phyloP scores from a whole-genome alignment of 2,329 filamentous ascomycete species.

The Beauveria australis region DNA sequence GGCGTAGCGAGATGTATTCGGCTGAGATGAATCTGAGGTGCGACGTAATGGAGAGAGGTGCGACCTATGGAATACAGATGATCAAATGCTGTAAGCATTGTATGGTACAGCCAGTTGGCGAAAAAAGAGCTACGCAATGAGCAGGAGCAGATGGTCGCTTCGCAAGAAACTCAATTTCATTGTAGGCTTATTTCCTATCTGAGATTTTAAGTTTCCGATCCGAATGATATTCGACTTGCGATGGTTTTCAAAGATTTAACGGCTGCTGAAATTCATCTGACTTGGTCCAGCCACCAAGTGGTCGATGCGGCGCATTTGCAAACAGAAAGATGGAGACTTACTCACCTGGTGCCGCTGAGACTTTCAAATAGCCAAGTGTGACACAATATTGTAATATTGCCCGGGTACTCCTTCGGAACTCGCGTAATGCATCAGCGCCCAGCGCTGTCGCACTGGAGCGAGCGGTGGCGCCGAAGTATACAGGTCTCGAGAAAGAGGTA shows the following conservation, averaged over 20 bases:
- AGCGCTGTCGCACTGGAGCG: background rate
- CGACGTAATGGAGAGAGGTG: background rate
- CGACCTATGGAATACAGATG: too few species aligned
- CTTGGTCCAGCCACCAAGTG: background rate
- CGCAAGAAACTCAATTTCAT: background rate
- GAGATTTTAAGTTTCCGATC: background rate
- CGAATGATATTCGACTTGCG: too few species aligned
- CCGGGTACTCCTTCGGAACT: background rate
- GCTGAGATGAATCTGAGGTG: constrained; percentile 8
- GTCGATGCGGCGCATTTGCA: constrained; percentile 1
- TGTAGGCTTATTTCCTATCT: background rate
- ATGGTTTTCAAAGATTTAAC: background rate
- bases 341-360: background rate
- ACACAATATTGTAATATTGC: background rate
- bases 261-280: constrained; percentile 1
- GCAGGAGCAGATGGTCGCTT: background rate
- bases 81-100: background rate
- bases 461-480: background rate
- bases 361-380: background rate
- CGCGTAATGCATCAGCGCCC: background rate
- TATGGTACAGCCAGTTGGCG: background rate
- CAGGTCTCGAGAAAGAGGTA: background rate
- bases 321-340: constrained; percentile 1
- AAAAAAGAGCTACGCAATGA: background rate
- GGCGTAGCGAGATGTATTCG: background rate